Percentiles rank a stretch among this genome's conserved stretches.
These are phyloP conservation scores for Linum tenue DNA, from an alignment of 345 rosid genomes.

Conservation along the genomic window DNA sequence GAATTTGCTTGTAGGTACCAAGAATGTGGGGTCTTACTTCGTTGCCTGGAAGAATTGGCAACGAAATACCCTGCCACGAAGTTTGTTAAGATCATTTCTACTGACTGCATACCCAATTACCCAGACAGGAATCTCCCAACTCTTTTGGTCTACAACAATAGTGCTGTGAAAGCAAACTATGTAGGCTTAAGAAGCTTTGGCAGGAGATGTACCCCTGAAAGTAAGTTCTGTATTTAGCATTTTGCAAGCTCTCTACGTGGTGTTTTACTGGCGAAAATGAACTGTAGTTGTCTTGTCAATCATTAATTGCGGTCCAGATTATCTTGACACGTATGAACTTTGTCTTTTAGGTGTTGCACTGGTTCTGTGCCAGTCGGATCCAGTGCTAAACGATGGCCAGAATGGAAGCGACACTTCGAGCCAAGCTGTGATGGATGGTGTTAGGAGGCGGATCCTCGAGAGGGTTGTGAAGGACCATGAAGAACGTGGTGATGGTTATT, in stretches of 20 bases:
- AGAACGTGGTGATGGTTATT: conserved; percentile 58
- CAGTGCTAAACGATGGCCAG: conserved; percentile 85
- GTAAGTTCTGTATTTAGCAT: conserved; percentile 20
- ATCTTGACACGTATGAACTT: neutral
- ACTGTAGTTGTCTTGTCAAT: too few species aligned
- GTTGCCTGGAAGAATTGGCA: conserved; percentile 76
- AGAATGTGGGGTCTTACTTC: conserved; percentile 66
- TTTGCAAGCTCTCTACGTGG: too few species aligned
- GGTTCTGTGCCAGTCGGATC: conserved; percentile 86
- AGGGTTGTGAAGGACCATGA: conserved; percentile 80
- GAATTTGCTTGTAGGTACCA: conserved; percentile 33
- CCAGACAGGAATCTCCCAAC: conserved; percentile 91
- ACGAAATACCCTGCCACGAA: conserved; percentile 78
- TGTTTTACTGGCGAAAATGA: too few species aligned
- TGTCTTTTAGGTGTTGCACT: conserved; percentile 66
- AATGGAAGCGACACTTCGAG: conserved; percentile 59
- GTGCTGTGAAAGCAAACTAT: conserved; percentile 81
- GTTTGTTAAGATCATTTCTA: conserved; percentile 91
- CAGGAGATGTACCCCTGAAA: conserved; percentile 87
- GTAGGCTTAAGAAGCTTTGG: conserved; percentile 80
- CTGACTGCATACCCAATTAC: conserved; percentile 91
- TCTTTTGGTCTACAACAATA: conserved; percentile 70
- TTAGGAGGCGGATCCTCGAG: conserved; percentile 66
- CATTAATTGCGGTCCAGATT: neutral
- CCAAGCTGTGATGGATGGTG: conserved; percentile 75